Evolutionary conservation across 164 flowering plant species (phyloP).

Genomic region (Houttuynia cordata): DNA sequence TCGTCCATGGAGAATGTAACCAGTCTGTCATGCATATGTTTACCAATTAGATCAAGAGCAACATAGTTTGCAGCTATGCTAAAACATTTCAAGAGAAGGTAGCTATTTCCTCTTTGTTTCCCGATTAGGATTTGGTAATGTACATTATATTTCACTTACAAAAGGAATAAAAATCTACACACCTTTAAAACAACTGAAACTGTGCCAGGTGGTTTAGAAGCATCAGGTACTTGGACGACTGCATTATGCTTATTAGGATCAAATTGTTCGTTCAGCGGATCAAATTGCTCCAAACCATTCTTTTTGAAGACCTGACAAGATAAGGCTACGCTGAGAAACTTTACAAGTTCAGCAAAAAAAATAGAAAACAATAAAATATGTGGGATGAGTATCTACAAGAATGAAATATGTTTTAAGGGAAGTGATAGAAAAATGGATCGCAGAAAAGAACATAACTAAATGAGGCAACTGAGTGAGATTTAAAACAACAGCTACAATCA

Average conservation of each 20-base stretch:
- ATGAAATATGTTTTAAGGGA: not conserved
- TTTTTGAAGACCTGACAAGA: slow-evolving; percentile 58
- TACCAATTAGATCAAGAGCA: too few species aligned
- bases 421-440: not conserved
- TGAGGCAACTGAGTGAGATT: not conserved
- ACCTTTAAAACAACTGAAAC: slow-evolving; percentile 82
- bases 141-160: not conserved
- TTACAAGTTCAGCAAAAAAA: not conserved
- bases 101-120: not conserved
- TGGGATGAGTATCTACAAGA: slow-evolving; percentile 2
- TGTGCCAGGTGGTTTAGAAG: slow-evolving; percentile 62
- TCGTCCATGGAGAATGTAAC: not conserved
- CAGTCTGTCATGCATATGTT: not conserved
- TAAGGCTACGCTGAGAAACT: not conserved
- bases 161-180: not conserved
- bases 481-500: not conserved
- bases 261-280: slow-evolving; percentile 64
- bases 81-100: not conserved
- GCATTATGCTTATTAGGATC: slow-evolving; percentile 87
- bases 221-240: slow-evolving; percentile 65
- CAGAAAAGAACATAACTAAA: not conserved
- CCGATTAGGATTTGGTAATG: too few species aligned
- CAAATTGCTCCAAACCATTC: slow-evolving; percentile 61
- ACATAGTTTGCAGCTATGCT: not conserved
- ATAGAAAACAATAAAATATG: not conserved